These are phyloP conservation scores for Aspergillus bombycis DNA, from an alignment of 2,329 filamentous ascomycete genomes.

Conservation along the genomic window DNA sequence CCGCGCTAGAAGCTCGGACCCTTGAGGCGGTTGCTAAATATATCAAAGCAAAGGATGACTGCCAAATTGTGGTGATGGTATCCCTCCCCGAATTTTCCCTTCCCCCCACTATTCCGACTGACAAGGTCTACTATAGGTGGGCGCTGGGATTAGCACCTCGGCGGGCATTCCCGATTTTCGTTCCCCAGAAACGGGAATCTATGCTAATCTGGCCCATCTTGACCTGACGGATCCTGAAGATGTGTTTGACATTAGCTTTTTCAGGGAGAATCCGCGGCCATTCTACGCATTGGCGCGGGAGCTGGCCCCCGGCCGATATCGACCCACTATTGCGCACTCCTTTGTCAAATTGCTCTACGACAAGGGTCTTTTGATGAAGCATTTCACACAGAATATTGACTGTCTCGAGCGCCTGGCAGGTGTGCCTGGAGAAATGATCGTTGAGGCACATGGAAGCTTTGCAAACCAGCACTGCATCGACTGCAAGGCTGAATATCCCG, in stretches of 20 bases:
- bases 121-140: slow-evolving; percentile 56
- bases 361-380: slow-evolving; percentile 77
- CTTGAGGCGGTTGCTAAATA: slow-evolving; percentile 77
- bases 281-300: slow-evolving; percentile 94
- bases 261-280: slow-evolving; percentile 78
- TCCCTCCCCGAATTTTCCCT: slow-evolving; percentile 18
- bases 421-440: slow-evolving; percentile 75
- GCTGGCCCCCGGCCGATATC: slow-evolving; percentile 86
- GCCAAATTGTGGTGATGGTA: slow-evolving; percentile 79
- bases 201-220: slow-evolving; percentile 84
- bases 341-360: slow-evolving; percentile 82
- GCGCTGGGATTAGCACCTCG: slow-evolving; percentile 72
- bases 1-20: slow-evolving; percentile 68
- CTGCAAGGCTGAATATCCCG: slow-evolving; percentile 73
- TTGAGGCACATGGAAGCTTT: slow-evolving; percentile 96
- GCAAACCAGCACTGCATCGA: slow-evolving; percentile 90
- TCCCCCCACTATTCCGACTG: slow-evolving; percentile 7
- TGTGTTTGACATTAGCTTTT: slow-evolving; percentile 92
- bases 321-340: slow-evolving; percentile 85
- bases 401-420: slow-evolving; percentile 88
- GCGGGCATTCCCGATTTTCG: slow-evolving; percentile 85
- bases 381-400: slow-evolving; percentile 98
- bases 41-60: slow-evolving; percentile 70
- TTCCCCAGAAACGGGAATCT: slow-evolving; percentile 89
- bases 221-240: slow-evolving; percentile 88